Conservation (phyloP, 2,329 filamentous ascomycete genomes). For the Colletotrichum sp. region DNA sequence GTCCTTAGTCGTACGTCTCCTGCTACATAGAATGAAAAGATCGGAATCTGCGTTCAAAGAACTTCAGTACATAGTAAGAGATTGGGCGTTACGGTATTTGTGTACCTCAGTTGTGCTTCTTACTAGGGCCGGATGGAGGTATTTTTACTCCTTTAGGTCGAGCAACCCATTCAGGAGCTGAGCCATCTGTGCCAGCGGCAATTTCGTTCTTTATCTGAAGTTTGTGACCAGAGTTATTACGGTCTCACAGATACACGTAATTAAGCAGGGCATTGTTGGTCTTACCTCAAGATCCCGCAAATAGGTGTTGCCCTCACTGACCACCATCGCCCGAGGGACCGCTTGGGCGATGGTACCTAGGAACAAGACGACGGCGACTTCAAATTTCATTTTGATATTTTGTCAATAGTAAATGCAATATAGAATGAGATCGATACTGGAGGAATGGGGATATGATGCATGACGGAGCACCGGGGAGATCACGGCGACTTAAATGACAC, state of each 20-base stretch:
- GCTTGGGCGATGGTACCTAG: background rate
- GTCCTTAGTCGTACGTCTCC: background rate
- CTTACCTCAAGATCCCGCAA: background rate
- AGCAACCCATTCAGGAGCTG: background rate
- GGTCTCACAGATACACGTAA: rapidly evolving
- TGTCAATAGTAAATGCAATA: background rate
- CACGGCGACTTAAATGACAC: background rate
- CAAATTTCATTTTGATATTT: background rate
- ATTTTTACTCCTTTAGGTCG: background rate
- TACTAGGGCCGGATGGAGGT: background rate
- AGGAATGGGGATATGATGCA: rapidly evolving
- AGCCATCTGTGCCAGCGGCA: background rate
- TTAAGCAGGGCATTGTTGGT: too few species aligned
- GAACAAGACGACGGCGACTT: background rate
- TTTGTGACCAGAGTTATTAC: rapidly evolving
- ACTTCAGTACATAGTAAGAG: rapidly evolving
- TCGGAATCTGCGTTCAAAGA: background rate
- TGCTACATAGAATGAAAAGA: background rate
- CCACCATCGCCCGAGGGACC: background rate
- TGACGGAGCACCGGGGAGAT: background rate
- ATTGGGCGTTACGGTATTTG: rapidly evolving
- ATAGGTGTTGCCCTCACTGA: background rate
- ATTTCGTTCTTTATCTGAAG: background rate
- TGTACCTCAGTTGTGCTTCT: background rate
- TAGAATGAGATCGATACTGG: background rate